Evolutionary conservation across 495 filamentous ascomycete species (phyloP).

Genomic region (Penicillium diatomitis): DNA sequence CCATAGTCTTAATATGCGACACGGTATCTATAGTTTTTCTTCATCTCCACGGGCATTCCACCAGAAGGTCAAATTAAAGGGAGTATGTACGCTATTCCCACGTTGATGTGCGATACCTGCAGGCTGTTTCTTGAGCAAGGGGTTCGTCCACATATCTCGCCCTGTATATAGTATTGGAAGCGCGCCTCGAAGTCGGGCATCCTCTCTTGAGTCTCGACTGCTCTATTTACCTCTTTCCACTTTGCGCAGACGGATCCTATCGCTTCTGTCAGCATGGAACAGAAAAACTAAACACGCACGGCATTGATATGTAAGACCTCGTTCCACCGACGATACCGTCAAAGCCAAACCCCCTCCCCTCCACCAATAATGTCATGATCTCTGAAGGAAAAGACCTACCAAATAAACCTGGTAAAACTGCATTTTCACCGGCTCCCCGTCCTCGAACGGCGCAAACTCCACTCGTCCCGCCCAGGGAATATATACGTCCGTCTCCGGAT

Average conservation of each 20-base stretch:
- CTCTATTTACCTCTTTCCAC: slow-evolving; percentile 25
- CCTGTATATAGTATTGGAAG: too few species aligned
- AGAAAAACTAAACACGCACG: not conserved
- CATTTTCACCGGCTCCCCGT: slow-evolving; percentile 43
- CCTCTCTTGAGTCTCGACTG: not conserved
- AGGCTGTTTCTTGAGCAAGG: too few species aligned
- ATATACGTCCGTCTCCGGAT: slow-evolving; percentile 33
- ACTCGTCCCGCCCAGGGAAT: slow-evolving; percentile 48
- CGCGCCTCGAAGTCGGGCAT: not conserved
- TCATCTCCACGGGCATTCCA: not conserved
- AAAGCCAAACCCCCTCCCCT: too few species aligned
- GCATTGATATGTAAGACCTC: too few species aligned
- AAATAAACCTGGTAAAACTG: slow-evolving; percentile 59
- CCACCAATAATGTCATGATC: too few species aligned
- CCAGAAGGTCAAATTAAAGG: too few species aligned
- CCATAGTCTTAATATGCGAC: not conserved
- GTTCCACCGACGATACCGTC: too few species aligned
- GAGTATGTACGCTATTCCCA: too few species aligned
- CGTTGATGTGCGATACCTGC: too few species aligned
- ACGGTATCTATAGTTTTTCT: not conserved
- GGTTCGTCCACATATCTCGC: too few species aligned
- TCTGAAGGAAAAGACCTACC: slow-evolving; percentile 25
- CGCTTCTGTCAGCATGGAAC: slow-evolving; percentile 1
- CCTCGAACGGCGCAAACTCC: slow-evolving; percentile 34
- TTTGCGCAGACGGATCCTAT: slow-evolving; percentile 33